Conservation (phyloP, 1,284 basidiomycete genomes). For the Microbotryum lychnidis-dioicae region DNA sequence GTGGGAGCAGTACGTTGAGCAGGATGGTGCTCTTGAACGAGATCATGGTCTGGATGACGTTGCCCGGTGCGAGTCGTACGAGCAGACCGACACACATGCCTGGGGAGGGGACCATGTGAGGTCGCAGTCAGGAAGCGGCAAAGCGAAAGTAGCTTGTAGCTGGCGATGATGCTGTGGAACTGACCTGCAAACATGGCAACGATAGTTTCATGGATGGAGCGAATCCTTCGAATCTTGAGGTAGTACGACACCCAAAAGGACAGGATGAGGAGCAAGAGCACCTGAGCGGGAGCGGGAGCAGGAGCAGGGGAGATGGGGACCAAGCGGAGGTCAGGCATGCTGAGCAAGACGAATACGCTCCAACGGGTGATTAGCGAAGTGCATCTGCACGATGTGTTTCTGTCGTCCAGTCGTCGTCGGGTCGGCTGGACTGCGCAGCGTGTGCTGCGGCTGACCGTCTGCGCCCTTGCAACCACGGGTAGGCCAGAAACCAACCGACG, state of each 20-base stretch:
- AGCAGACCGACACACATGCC: constrained; percentile 91
- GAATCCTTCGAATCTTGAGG: constrained; percentile 90
- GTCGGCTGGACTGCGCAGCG: too few relatives aligned
- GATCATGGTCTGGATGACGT: constrained; percentile 93
- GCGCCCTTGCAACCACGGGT: too few relatives aligned
- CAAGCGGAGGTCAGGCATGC: not conserved
- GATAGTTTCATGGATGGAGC: constrained; percentile 91
- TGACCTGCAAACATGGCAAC: constrained; percentile 80
- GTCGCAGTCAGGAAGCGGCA: not conserved
- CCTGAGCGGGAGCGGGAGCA: constrained; percentile 39
- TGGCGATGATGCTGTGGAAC: constrained; percentile 2
- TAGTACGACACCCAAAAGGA: constrained; percentile 97
- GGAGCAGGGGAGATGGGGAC: not conserved
- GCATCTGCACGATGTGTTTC: not conserved
- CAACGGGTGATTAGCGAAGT: not conserved
- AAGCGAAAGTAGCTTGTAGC: not conserved
- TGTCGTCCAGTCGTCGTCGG: too few relatives aligned
- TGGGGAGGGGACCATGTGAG: constrained; percentile 4
- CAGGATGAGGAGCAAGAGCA: constrained; percentile 84
- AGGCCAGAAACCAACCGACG: too few relatives aligned
- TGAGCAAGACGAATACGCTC: too few relatives aligned
- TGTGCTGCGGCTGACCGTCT: too few relatives aligned
- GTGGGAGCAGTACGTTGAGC: constrained; percentile 93
- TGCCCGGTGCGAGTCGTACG: constrained; percentile 80
- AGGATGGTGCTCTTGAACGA: constrained; percentile 78